Base-by-base conservation (phyloP, 805 yeast species). In the Torulaspora maleeae region DNA sequence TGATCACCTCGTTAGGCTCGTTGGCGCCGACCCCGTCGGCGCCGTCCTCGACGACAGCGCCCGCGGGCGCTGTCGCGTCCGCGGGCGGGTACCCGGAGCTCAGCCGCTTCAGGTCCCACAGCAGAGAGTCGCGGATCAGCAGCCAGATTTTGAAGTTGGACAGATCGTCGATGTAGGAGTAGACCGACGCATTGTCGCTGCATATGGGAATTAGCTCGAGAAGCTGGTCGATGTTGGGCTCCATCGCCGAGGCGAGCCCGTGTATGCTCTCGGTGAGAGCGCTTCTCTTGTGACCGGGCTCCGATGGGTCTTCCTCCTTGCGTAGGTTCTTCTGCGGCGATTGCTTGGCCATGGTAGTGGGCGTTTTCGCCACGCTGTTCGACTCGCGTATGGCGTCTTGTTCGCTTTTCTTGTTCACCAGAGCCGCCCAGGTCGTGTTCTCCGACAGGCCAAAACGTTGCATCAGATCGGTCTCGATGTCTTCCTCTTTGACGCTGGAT, bases 81-180 rank as follows among this genome's bases (percentile, higher is more conserved):
- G 20, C 20, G 20, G 16, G 33, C 3, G 43, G 20, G 19, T 24
- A 27, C 7, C 25, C 45, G 12, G 39, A 22, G 36, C 49, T 51
- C 3, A 53, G 33, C 12, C 35, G 39, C 34, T 60, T 59, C 44
- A 64, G 43, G 44, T 63, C 66, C 68, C 67, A 64, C 5, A 61
- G 42, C 10, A 65, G 39, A 5, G 67, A 56, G 45, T 65, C 67
- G 20, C 66, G 51, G 37, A 65, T 61, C 29, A 64, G 38, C 15
- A 60, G 47, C 69, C 69, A 65, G 8, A 54, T 40, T 38, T 65
- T 65, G 29, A 58, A 56, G 41, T 62, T 61, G 11, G 60, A 53
- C 27, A 59, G 33, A 42, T 65, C 69, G 22, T 56, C 61, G 15
- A 65, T 56, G 41, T 51, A 53, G 1, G 59, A 47, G 51, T 64